These are phyloP conservation scores for Pichia terricola DNA, from an alignment of 1,139 yeast genomes.

Conservation along the genomic window DNA sequence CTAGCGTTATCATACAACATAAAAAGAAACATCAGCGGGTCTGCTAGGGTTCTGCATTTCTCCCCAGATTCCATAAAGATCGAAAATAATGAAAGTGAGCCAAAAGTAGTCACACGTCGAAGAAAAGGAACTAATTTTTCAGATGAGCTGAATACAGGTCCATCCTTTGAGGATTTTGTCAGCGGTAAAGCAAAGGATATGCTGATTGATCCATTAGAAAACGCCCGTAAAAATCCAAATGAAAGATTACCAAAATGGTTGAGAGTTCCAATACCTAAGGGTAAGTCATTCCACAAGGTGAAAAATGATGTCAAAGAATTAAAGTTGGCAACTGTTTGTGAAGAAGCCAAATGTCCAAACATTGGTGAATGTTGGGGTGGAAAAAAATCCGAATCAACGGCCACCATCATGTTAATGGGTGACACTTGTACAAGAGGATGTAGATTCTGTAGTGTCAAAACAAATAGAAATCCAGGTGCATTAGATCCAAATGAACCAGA, in stretches of 20 bases:
- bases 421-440: conserved; percentile 99
- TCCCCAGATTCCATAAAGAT: no score
- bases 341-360: conserved; percentile 97
- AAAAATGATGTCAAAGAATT: conserved; percentile 83
- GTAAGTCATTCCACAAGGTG: conserved; percentile 67
- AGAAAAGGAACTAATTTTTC: conserved; percentile 57
- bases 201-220: conserved; percentile 58
- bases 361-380: conserved; percentile 99
- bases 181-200: conserved; percentile 67
- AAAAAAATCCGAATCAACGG: conserved; percentile 91
- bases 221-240: conserved; percentile 47
- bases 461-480: conserved; percentile 75
- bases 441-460: conserved; percentile 93
- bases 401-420: conserved; percentile 96
- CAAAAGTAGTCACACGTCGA: conserved; percentile 21
- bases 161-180: conserved; percentile 87
- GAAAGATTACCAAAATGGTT: conserved; percentile 82
- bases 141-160: conserved; percentile 72
- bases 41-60: no score
- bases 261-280: conserved; percentile 92
- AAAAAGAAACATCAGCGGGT: no score
- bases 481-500: conserved; percentile 97
- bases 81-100: no score
- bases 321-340: conserved; percentile 91
- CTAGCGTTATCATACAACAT: no score